Percentiles rank a stretch among this genome's conserved stretches.
Conservation (phyloP, 306 rosid species). For the Rosa lucieae region DNA sequence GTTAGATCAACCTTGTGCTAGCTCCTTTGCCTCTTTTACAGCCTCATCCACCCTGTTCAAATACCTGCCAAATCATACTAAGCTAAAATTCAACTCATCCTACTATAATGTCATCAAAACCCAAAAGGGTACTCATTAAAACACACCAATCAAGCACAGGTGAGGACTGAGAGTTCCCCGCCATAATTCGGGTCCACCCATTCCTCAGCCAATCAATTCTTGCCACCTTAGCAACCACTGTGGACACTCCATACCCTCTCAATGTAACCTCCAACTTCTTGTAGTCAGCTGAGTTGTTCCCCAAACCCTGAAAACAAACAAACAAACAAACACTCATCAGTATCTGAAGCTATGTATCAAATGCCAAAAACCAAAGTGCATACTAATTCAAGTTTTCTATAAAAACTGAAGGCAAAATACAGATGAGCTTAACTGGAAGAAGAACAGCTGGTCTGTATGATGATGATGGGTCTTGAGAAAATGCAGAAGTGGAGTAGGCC, state of each 20-base stretch:
- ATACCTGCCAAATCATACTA: slow-evolving; percentile 40
- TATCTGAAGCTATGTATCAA: background rate
- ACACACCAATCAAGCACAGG: slow-evolving; percentile 75
- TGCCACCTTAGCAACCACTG: slow-evolving; percentile 72
- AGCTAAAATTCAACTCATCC: background rate
- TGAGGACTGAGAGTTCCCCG: slow-evolving; percentile 79
- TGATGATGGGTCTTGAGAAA: slow-evolving; percentile 24
- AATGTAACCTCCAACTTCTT: slow-evolving; percentile 46
- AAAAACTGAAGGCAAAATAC: background rate
- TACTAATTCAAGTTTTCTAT: background rate
- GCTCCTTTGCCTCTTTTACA: slow-evolving; percentile 57
- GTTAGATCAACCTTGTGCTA: slow-evolving; percentile 41
- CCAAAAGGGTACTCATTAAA: background rate
- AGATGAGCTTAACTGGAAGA: slow-evolving; percentile 56
- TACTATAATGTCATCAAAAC: background rate
- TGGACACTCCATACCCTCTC: slow-evolving; percentile 53
- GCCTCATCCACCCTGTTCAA: slow-evolving; percentile 68
- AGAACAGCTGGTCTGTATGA: slow-evolving; percentile 62
- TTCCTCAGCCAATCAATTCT: slow-evolving; percentile 84
- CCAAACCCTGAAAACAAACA: slow-evolving; percentile 59
- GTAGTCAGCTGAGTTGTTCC: slow-evolving; percentile 82
- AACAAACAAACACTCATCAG: background rate
- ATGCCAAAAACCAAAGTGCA: background rate
- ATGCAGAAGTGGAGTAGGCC: slow-evolving; percentile 11
- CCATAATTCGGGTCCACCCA: slow-evolving; percentile 81